Percentiles rank a stretch among this genome's conserved stretches.
phyloP scores from a whole-genome alignment of 176 grass and related monocot species.

The Aegilops longissima region DNA sequence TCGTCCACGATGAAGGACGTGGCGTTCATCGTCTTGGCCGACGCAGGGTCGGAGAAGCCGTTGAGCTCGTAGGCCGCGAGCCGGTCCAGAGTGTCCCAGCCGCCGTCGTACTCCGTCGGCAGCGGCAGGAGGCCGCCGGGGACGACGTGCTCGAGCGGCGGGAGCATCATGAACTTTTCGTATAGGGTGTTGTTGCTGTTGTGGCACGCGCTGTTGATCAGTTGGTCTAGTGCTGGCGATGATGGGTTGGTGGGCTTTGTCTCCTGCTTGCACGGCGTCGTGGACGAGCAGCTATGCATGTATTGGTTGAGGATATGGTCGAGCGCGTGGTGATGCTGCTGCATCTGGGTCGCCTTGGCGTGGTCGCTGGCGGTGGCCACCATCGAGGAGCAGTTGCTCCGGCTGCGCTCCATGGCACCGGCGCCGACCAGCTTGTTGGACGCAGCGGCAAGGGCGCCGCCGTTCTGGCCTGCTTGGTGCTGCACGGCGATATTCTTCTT shows the following conservation, averaged over 20 bases:
- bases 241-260: constrained; percentile 19
- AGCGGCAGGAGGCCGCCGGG: not conserved
- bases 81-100: too few species aligned
- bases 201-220: not conserved
- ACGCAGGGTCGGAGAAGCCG: constrained; percentile 22
- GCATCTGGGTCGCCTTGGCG: constrained; percentile 30
- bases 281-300: constrained; percentile 37
- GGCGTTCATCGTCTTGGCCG: constrained; percentile 20
- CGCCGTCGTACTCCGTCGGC: not conserved
- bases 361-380: constrained; percentile 32
- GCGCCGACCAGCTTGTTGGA: too few species aligned
- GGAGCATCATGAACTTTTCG: constrained; percentile 67
- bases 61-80: too few species aligned
- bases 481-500: constrained; percentile 59
- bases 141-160: constrained; percentile 51
- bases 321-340: constrained; percentile 43
- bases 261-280: constrained; percentile 42
- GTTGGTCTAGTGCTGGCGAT: not conserved
- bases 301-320: constrained; percentile 60
- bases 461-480: constrained; percentile 34
- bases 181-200: constrained; percentile 8
- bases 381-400: constrained; percentile 55
- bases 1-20: constrained; percentile 39
- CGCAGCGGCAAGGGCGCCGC: not conserved
- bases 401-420: constrained; percentile 5